Percentiles rank a stretch among this genome's conserved stretches.
phyloP scores from a whole-genome alignment of 1,139 yeast genomes.

The Taiozyma onychis region DNA sequence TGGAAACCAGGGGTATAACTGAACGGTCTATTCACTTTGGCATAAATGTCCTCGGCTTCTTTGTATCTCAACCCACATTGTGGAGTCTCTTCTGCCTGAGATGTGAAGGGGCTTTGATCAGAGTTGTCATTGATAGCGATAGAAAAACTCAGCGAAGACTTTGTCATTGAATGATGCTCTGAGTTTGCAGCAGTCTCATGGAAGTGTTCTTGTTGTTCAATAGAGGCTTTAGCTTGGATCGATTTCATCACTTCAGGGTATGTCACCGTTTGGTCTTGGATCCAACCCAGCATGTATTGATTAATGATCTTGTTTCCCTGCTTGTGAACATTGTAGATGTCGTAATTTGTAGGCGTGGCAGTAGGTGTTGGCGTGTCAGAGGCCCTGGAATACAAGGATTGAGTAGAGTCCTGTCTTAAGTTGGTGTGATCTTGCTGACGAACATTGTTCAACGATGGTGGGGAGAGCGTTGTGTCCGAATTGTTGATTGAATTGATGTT shows the following conservation, averaged over 20 bases:
- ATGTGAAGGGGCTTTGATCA: slow-evolving; percentile 10
- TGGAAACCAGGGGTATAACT: slow-evolving; percentile 91
- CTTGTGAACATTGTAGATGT: slow-evolving; percentile 19
- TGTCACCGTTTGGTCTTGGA: slow-evolving; percentile 30
- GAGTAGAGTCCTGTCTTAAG: slow-evolving; percentile 6
- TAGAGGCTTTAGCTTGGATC: slow-evolving; percentile 37
- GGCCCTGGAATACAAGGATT: slow-evolving; percentile 4
- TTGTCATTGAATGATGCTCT: slow-evolving; percentile 22
- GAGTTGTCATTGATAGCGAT: slow-evolving; percentile 34
- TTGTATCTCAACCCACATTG: slow-evolving; percentile 35
- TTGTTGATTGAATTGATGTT: neutral
- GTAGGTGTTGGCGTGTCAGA: slow-evolving; percentile 15
- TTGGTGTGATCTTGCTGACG: neutral
- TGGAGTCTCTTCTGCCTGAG: neutral
- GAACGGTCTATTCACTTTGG: slow-evolving; percentile 67
- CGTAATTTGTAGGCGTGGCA: slow-evolving; percentile 11
- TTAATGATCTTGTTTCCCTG: slow-evolving; percentile 36
- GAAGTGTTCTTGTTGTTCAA: slow-evolving; percentile 24
- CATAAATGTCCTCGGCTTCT: slow-evolving; percentile 79
- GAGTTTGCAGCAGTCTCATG: neutral
- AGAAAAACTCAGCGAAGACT: slow-evolving; percentile 47
- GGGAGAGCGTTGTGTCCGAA: neutral
- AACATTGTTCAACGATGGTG: neutral
- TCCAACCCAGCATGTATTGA: slow-evolving; percentile 50
- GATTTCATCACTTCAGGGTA: slow-evolving; percentile 54